These are phyloP conservation scores for Trametes elegans DNA, from an alignment of 768 basidiomycete genomes.

Conservation along the genomic window DNA sequence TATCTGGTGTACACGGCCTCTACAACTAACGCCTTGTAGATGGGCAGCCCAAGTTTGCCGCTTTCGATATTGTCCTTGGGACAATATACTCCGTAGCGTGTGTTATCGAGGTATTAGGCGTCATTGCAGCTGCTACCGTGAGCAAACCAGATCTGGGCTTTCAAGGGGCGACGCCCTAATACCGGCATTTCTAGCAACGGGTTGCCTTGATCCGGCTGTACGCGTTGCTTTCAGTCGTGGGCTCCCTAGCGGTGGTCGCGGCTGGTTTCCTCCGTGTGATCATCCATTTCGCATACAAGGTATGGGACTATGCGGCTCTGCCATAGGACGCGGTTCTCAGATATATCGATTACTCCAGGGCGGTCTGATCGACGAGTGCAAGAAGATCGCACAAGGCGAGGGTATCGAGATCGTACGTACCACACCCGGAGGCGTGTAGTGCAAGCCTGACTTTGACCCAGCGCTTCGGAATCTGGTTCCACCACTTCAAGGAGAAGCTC, in stretches of 20 bases:
- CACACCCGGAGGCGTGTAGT: neutral
- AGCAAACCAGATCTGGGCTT: constrained; percentile 29
- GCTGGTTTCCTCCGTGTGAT: constrained; percentile 55
- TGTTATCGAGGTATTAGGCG: constrained; percentile 54
- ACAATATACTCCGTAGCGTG: constrained; percentile 50
- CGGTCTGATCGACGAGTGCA: constrained; percentile 59
- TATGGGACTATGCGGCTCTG: constrained; percentile 21
- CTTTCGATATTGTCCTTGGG: constrained; percentile 60
- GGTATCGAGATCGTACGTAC: constrained; percentile 34
- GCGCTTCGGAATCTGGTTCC: constrained; percentile 32
- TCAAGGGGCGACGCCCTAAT: no score
- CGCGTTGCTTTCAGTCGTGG: constrained; percentile 47
- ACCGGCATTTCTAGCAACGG: constrained; percentile 47
- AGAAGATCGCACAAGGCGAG: constrained; percentile 35
- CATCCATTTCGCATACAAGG: constrained; percentile 70
- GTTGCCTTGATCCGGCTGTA: constrained; percentile 52
- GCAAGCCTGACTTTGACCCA: constrained; percentile 12
- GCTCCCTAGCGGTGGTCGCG: constrained; percentile 48
- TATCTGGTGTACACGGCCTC: neutral
- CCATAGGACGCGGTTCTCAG: no score
- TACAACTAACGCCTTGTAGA: constrained; percentile 32
- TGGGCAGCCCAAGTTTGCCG: constrained; percentile 43
- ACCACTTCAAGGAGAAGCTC: constrained; percentile 21
- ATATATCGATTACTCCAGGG: constrained; percentile 36
- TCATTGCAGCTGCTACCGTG: constrained; percentile 50